Evolutionary conservation across 2,329 filamentous ascomycete genomes (phyloP), one percentile per base, ranked within the genome.

Genomic region (Amauroascus verrucosus): DNA sequence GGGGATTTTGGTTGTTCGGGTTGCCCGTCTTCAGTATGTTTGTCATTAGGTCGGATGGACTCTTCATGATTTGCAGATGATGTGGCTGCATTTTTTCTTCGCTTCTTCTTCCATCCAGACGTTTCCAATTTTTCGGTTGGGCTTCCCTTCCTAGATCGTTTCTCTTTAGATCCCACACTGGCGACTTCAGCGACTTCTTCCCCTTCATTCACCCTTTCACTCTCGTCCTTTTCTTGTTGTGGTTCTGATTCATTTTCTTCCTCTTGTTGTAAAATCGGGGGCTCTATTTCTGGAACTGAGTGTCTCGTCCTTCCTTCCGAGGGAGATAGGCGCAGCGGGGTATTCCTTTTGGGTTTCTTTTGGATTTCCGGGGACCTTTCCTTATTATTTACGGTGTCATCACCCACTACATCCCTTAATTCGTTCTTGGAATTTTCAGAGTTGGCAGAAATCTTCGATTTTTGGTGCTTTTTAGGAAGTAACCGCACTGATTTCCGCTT

Each of bases 401-500:
- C 9, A 14, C 22, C 6, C 14, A 26, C 46, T 14, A 6, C 20
- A 38, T n/a, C 14, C 9, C 28, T 18, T 18, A 26, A 2, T 11
- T n/a, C 33, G 20, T 37, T 13, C n/a, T n/a, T 18, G 16, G 28
- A 13, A 32, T 22, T 14, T n/a, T 44, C 35, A 14, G 26, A 8
- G 6, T 30, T 7, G n/a, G 6, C 24, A 14, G 6, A 14, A 28
- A 13, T 9, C 6, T 9, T 26, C 26, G 6, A 13, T 48, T 54
- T 57, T 48, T 48, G 22, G 8, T 2, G 46, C 51, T 51, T 54
- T 20, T 54, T 56, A 1, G 47, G 51, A 13, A 40, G 48, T 20
- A 51, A 43, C 32, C 51, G 49, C 20, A 58, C 55, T 4, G 56
- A 56, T 41, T 60, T 58, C 16, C 54, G 40, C 53, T 58, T 60